Base-by-base conservation (phyloP, 1,139 yeast genomes). In the Saccharomyces hybrid region DNA sequence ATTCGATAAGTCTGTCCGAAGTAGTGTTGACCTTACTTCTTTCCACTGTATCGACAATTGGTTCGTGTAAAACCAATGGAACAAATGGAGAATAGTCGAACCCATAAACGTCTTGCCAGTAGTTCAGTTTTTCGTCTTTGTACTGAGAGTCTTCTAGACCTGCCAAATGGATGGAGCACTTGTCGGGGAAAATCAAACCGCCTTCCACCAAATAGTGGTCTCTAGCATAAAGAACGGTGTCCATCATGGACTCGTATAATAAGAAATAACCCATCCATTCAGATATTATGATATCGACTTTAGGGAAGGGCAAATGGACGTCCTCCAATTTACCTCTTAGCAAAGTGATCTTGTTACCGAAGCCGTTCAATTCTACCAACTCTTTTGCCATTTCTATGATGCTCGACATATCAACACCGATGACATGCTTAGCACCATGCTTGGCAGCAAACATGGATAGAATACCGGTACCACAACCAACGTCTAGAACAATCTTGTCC, bases 181-280 rank as follows among this genome's bases (percentile, higher is more conserved):
- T 88, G 72, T 93, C 98, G 46, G 99, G 99, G 78, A 95, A 84
- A 58, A 93, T 89, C 62, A 91, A 78, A 8, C 99, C 99, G 49
- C 86, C 95, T 67, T 84, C 79, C 42, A 79, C 89, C 68, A 95
- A 80, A 72, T 90, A 95, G 71, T 80, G 82, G 75, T 95, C 99
- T 74, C 99, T 83, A 34, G 99, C 99, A 62, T 82, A 81, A 60
- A 95, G 77, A 25, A 95, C 99, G 42, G 99, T 90, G 71, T 95
- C 99, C 72, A 95, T 80, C 99, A 95, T 95, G 59, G 96, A 88
- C 77, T 95, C 99, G 70, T 93, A 95, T 56, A 95, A 77, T 66
- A 95, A 75, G 69, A 95, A 95, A 75, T 95, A 95, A 19, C 99
- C 99, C 99, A 95, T 95, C 99, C 99, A 95, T 75, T 95, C 99